phyloP scores from a whole-genome alignment of 768 basidiomycete species.

The Termitomyces sp. region DNA sequence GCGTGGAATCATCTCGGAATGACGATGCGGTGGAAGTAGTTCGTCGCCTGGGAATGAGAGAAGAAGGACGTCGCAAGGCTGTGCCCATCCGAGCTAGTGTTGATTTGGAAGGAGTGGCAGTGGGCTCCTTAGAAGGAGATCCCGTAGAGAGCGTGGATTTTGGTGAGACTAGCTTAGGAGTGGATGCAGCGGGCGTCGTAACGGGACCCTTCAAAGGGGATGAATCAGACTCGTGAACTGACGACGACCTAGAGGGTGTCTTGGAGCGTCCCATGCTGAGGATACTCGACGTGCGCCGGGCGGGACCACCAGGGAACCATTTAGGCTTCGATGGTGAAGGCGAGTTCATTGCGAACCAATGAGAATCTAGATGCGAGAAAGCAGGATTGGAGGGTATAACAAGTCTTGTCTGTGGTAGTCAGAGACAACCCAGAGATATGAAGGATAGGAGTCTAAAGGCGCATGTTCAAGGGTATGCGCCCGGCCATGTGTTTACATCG shows the following conservation, averaged over 20 bases:
- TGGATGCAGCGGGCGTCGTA: not conserved
- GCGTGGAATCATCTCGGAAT: not conserved
- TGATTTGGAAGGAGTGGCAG: conserved; percentile 8
- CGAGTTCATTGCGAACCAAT: conserved; percentile 1
- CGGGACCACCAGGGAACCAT: conserved; percentile 8
- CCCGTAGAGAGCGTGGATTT: conserved; percentile 1
- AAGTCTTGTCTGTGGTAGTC: conserved; percentile 6
- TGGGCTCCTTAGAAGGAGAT: conserved; percentile 4
- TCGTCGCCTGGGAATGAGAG: conserved; percentile 8
- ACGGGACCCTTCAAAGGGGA: not conserved
- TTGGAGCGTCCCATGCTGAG: conserved; percentile 7
- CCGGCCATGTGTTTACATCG: conserved; percentile 5
- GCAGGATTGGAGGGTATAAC: not conserved
- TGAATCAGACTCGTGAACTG: conserved; percentile 1
- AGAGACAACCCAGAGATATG: conserved; percentile 4
- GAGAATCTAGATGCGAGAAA: not conserved
- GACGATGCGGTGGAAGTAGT: conserved; percentile 5
- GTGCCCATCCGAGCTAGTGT: conserved; percentile 3
- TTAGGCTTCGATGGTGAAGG: conserved; percentile 6
- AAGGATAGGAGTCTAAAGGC: not conserved
- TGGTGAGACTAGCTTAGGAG: conserved; percentile 1
- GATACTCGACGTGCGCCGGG: conserved; percentile 5
- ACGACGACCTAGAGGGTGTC: conserved; percentile 7
- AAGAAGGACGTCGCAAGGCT: conserved; percentile 4
- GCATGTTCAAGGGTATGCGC: conserved; percentile 7